These are phyloP conservation scores for Coprinopsis marcescibilis DNA, from an alignment of 768 basidiomycete species.

Conservation along the genomic window DNA sequence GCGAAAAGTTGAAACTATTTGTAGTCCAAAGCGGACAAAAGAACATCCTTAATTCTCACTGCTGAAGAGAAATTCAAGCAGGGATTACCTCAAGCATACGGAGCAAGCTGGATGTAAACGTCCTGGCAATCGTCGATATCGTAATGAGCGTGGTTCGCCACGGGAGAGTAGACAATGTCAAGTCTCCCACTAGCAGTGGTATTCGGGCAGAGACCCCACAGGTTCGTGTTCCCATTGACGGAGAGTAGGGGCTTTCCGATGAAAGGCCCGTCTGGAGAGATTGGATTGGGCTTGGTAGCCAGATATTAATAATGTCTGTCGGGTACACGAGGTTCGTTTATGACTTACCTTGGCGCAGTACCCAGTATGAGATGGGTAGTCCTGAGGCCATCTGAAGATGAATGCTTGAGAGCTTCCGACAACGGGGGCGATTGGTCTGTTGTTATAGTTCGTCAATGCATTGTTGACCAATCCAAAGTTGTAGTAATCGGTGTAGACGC, in stretches of 20 bases:
- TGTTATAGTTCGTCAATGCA: constrained; percentile 12
- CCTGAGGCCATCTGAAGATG: constrained; percentile 13
- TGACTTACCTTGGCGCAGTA: constrained; percentile 15
- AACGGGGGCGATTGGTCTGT: constrained; percentile 9
- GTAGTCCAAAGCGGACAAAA: too few relatives aligned
- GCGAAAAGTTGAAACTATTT: too few relatives aligned
- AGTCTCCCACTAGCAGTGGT: constrained; percentile 32
- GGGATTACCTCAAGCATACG: background rate
- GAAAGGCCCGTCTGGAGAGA: constrained; percentile 15
- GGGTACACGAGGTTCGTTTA: background rate
- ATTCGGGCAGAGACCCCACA: constrained; percentile 34
- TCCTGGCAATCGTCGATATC: constrained; percentile 30
- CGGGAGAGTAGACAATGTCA: constrained; percentile 38
- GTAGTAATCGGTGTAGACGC: constrained; percentile 15
- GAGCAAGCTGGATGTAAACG: constrained; percentile 30
- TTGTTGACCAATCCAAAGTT: constrained; percentile 14
- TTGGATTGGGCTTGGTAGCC: constrained; percentile 14
- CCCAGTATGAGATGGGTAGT: constrained; percentile 12
- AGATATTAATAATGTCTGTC: background rate
- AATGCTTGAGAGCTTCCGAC: constrained; percentile 17
- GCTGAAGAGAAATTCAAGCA: background rate
- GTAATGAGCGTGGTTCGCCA: constrained; percentile 38
- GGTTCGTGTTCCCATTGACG: constrained; percentile 12
- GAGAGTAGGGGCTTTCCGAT: constrained; percentile 18
- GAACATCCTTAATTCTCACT: too few relatives aligned